Conservation (phyloP, 805 yeast species). For the Alloascoidea africana region DNA sequence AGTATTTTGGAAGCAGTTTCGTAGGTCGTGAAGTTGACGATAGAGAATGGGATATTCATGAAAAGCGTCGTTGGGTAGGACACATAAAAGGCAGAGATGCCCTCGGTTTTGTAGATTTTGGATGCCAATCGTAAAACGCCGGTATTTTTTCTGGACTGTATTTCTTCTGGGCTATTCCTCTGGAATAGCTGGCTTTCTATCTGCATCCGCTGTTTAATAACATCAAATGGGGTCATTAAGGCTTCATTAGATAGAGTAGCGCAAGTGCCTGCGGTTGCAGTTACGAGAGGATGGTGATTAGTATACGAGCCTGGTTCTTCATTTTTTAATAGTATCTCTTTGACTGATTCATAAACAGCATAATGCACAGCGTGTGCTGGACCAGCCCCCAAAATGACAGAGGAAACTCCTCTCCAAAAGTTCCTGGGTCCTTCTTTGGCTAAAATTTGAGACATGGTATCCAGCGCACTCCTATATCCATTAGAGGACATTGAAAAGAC, state of each 20-base stretch:
- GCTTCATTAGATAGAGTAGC: conserved; percentile 94
- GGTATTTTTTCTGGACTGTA: conserved; percentile 6
- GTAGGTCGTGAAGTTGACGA: conserved; percentile 84
- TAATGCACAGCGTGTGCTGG: conserved; percentile 98
- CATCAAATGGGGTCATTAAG: conserved; percentile 94
- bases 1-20: conserved; percentile 67
- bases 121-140: conserved; percentile 13
- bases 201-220: conserved; percentile 92
- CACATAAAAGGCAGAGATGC: conserved; percentile 64
- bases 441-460: conserved; percentile 58
- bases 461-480: conserved; percentile 30
- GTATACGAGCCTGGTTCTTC: conserved; percentile 21
- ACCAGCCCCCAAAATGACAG: conserved; percentile 91
- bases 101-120: conserved; percentile 19
- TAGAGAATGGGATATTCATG: conserved; percentile 91
- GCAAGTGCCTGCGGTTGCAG: conserved; percentile 77
- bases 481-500: conserved; percentile 16
- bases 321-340: conserved; percentile 35
- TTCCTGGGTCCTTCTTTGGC: conserved; percentile 80
- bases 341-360: conserved; percentile 76
- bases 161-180: background rate
- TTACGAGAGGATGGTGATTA: conserved; percentile 62
- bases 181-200: conserved; percentile 13
- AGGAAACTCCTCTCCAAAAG: conserved; percentile 86
- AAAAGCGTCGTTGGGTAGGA: conserved; percentile 90